Percentiles rank a stretch among this genome's conserved stretches.
phyloP scores from a whole-genome alignment of 331 rosid species.

The Malus hybrid region DNA sequence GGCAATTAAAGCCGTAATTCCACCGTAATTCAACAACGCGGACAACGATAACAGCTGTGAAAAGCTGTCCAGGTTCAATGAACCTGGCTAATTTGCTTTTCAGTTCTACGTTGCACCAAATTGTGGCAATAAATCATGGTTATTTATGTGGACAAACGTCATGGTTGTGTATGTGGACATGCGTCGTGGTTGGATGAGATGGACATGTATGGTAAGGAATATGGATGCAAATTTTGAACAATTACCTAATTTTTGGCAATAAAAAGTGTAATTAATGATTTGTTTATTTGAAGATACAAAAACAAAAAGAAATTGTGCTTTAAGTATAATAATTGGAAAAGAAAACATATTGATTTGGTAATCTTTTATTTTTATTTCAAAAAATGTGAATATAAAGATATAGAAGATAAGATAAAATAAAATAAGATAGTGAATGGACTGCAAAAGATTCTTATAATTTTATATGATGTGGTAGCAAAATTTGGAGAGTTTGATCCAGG shows the following conservation, averaged over 20 bases:
- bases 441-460: neutral
- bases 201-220: neutral
- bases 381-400: neutral
- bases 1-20: too few species aligned
- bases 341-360: neutral
- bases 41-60: neutral
- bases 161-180: too few species aligned
- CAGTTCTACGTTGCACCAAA: neutral
- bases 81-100: neutral
- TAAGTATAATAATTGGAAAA: neutral
- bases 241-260: neutral
- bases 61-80: constrained; percentile 48
- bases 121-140: too few species aligned
- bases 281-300: neutral
- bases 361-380: neutral
- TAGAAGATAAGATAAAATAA: neutral
- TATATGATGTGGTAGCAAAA: neutral
- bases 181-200: neutral
- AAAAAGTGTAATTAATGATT: neutral
- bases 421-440: neutral
- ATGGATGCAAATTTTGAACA: neutral
- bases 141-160: too few species aligned
- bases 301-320: neutral
- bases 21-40: neutral
- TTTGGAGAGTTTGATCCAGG: neutral